phyloP scores from a whole-genome alignment of 2,329 filamentous ascomycete species.

The Westerdykella sp. region DNA sequence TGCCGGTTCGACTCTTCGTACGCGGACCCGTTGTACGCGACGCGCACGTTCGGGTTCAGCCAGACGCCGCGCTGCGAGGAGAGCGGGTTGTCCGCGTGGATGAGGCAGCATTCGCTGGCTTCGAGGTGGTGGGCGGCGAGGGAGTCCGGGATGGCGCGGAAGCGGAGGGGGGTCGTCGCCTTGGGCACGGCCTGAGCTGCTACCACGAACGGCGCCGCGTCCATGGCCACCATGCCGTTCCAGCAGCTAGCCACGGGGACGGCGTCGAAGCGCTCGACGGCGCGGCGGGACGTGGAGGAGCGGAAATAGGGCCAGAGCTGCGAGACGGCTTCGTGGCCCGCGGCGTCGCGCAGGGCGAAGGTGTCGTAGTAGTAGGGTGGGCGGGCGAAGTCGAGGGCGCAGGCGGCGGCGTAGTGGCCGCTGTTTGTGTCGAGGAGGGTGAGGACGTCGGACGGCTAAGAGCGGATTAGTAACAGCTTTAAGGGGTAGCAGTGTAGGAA shows the following conservation, averaged over 20 bases:
- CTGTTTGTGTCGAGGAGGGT: conserved; percentile 52
- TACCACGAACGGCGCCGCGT: background rate
- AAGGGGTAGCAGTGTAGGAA: too few relatives aligned
- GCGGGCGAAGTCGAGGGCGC: conserved; percentile 54
- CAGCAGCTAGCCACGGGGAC: conserved; percentile 60
- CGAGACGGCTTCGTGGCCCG: conserved; percentile 48
- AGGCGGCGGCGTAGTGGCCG: conserved; percentile 57
- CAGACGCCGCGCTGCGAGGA: conserved; percentile 52
- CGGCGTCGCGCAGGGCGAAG: conserved; percentile 53
- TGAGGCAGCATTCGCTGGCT: conserved; percentile 72
- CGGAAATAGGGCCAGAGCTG: conserved; percentile 57
- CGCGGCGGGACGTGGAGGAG: conserved; percentile 46
- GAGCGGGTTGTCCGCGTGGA: conserved; percentile 64
- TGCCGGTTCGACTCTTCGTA: conserved; percentile 15
- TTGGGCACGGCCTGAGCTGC: conserved; percentile 14
- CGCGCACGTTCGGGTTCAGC: conserved; percentile 63
- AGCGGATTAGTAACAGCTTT: background rate
- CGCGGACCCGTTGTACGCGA: conserved; percentile 51
- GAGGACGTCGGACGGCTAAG: conserved; percentile 50
- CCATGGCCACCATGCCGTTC: conserved; percentile 51
- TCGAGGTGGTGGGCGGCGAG: conserved; percentile 59
- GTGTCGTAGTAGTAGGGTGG: conserved; percentile 56
- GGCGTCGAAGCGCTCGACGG: conserved; percentile 48
- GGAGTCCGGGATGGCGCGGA: conserved; percentile 58
- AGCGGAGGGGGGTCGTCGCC: conserved; percentile 46